A percentile compares a stretch with the other conserved stretches of the same genome.
Conservation (phyloP, 164 flowering plant genomes). For the Vitis vinifera region DNA sequence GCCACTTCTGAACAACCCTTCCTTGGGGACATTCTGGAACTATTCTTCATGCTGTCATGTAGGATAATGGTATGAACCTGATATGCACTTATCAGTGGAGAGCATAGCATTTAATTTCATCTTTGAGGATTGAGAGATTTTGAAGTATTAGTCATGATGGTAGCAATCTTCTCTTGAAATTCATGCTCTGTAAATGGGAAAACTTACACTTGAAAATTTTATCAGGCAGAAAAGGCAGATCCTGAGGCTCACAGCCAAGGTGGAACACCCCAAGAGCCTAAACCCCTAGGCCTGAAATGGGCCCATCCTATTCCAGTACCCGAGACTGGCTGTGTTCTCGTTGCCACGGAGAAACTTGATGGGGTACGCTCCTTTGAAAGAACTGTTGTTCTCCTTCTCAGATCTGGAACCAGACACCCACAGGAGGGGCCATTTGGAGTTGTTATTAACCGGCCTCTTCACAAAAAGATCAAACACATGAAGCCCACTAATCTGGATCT, state of each 20-base stretch:
- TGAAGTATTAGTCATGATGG: neutral
- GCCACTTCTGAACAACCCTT: neutral
- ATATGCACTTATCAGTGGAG: neutral
- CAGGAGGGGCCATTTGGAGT: constrained; percentile 89
- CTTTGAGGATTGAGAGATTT: neutral
- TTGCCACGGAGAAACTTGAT: constrained; percentile 94
- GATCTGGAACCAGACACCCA: constrained; percentile 74
- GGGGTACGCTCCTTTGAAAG: constrained; percentile 68
- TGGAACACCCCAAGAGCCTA: constrained; percentile 33
- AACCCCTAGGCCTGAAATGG: constrained; percentile 76
- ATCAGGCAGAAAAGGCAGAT: constrained; percentile 49
- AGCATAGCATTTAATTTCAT: neutral
- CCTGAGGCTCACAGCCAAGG: constrained; percentile 34
- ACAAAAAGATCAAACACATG: constrained; percentile 80
- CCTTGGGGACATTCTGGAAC: neutral
- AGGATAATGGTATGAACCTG: neutral
- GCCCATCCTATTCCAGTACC: constrained; percentile 92
- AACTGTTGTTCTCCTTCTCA: constrained; percentile 78
- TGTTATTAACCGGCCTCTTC: constrained; percentile 82
- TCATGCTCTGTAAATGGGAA: neutral
- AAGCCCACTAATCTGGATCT: constrained; percentile 67
- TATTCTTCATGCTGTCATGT: neutral
- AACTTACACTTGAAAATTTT: neutral
- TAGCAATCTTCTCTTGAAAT: neutral
- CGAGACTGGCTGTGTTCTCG: constrained; percentile 86